A percentile compares a stretch with the other conserved stretches of the same genome.
These are phyloP conservation scores for Lentinus tigrinus DNA, from an alignment of 768 basidiomycete genomes.

Conservation along the genomic window DNA sequence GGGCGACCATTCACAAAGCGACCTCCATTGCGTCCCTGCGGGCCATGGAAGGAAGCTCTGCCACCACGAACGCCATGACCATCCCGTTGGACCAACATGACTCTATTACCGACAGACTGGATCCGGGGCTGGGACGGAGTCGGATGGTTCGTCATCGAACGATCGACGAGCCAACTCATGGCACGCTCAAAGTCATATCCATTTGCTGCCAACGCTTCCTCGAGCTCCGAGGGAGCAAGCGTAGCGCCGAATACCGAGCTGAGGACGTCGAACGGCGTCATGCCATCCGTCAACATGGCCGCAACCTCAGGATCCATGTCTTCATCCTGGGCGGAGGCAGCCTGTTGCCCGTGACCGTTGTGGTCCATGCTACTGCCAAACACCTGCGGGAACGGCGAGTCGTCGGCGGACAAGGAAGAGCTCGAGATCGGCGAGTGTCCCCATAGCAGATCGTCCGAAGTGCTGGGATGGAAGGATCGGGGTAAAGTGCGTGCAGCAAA, in stretches of 20 bases:
- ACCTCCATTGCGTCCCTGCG: slow-evolving; percentile 29
- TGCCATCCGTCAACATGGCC: slow-evolving; percentile 77
- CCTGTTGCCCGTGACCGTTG: slow-evolving; percentile 19
- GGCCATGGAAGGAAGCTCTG: slow-evolving; percentile 35
- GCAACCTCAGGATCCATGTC: slow-evolving; percentile 51
- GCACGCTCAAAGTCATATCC: slow-evolving; percentile 95
- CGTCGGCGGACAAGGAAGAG: slow-evolving; percentile 51
- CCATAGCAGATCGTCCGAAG: slow-evolving; percentile 63
- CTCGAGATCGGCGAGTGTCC: slow-evolving; percentile 52
- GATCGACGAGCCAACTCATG: slow-evolving; percentile 92
- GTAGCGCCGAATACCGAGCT: slow-evolving; percentile 91
- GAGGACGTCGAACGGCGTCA: slow-evolving; percentile 97
- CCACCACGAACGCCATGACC: slow-evolving; percentile 40
- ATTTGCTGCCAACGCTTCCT: slow-evolving; percentile 85
- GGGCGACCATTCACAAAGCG: slow-evolving; percentile 56
- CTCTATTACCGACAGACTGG: slow-evolving; percentile 65
- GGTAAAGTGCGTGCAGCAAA: slow-evolving; percentile 53
- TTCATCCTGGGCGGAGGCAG: slow-evolving; percentile 10
- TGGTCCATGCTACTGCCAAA: slow-evolving; percentile 12
- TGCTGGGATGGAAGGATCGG: slow-evolving; percentile 56
- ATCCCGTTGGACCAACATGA: slow-evolving; percentile 66
- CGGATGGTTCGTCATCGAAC: slow-evolving; percentile 50
- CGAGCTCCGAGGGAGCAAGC: slow-evolving; percentile 85
- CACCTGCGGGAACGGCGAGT: slow-evolving; percentile 29
- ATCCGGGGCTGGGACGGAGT: slow-evolving; percentile 43